These are phyloP conservation scores for Prosopis cineraria DNA, from an alignment of 306 rosid species.

Conservation along the genomic window DNA sequence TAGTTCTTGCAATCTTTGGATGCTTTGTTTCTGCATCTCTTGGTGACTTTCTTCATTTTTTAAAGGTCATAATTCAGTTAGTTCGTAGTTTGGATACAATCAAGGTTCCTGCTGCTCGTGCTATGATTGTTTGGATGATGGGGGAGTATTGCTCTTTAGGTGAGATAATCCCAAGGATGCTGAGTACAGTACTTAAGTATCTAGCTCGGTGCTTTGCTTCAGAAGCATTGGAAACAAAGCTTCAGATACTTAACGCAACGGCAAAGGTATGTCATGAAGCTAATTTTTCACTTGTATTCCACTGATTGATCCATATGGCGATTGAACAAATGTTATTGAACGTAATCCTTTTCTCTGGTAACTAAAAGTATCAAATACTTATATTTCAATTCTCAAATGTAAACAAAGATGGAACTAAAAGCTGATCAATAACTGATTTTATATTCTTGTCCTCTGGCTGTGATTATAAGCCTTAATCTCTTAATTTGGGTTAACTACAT, in stretches of 20 bases:
- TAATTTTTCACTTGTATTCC: not conserved
- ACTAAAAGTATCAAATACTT: conserved; percentile 20
- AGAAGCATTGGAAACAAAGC: conserved; percentile 85
- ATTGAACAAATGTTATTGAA: conserved; percentile 20
- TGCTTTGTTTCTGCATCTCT: conserved; percentile 19
- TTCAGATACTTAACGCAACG: conserved; percentile 83
- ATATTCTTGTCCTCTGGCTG: not conserved
- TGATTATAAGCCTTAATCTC: not conserved
- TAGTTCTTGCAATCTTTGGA: conserved; percentile 30
- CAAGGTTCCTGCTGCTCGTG: conserved; percentile 89
- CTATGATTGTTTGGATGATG: conserved; percentile 89
- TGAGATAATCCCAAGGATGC: conserved; percentile 74
- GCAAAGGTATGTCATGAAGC: conserved; percentile 61
- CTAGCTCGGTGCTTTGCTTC: conserved; percentile 82
- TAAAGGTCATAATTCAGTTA: conserved; percentile 79
- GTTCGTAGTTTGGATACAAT: conserved; percentile 73
- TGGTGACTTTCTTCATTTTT: conserved; percentile 35
- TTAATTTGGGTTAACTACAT: not conserved
- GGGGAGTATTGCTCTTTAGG: conserved; percentile 93
- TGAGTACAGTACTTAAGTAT: conserved; percentile 77
- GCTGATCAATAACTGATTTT: not conserved
- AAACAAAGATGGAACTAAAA: conserved; percentile 18
- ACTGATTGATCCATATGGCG: conserved; percentile 19
- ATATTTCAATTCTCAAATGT: conserved; percentile 28
- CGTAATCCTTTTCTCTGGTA: conserved; percentile 22